Conservation (phyloP, 176 grass and related monocot species). For the Elaeis guineensis region DNA sequence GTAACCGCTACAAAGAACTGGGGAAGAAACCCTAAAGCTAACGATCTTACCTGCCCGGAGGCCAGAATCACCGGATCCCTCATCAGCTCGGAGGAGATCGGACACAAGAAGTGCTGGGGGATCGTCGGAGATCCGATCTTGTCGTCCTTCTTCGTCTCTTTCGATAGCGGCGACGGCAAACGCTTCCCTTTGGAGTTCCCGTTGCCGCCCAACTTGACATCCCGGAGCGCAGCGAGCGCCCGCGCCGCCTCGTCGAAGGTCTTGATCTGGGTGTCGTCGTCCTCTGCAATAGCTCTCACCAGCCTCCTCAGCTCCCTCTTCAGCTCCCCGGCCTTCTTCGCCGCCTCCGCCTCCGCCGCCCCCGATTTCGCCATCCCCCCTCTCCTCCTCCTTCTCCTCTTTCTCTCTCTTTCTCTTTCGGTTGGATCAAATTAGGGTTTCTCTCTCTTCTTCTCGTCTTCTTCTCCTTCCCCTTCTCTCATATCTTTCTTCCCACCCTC, state of each 20-base stretch:
- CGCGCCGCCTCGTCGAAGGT: conserved; percentile 45
- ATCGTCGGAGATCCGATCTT: conserved; percentile 1
- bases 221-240: conserved; percentile 42
- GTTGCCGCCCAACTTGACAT: conserved; percentile 19
- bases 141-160: no score
- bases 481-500: no score
- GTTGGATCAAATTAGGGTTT: no score
- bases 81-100: conserved; percentile 71
- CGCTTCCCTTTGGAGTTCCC: no score
- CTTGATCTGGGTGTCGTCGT: conserved; percentile 15
- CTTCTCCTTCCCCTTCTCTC: no score
- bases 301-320: conserved; percentile 35
- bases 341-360: neutral
- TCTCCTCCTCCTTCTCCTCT: no score
- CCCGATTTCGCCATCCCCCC: no score
- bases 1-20: conserved; percentile 1
- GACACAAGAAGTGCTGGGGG: conserved; percentile 58
- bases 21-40: conserved; percentile 4
- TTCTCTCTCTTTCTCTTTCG: no score
- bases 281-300: conserved; percentile 26
- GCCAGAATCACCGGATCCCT: conserved; percentile 71
- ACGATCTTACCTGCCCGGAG: conserved; percentile 62
- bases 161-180: no score
- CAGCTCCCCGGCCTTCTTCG: conserved; percentile 21
- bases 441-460: no score